Evolutionary conservation across 306 rosid species (phyloP).

Genomic region (Benincasa hispida): DNA sequence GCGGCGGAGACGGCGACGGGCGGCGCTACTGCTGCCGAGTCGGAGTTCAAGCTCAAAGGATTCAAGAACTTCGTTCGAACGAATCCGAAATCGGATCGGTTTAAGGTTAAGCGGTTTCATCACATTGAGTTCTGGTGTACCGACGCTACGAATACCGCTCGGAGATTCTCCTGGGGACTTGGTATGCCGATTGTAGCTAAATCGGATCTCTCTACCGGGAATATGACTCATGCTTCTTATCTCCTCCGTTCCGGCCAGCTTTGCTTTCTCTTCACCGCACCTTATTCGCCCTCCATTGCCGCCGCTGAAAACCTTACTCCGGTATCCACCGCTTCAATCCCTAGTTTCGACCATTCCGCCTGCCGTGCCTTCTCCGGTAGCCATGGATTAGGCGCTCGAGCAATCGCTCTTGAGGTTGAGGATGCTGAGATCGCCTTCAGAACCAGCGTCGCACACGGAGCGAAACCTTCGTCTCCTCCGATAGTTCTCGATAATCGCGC

Average conservation of each 20-base stretch:
- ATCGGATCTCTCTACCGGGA: slow-evolving; percentile 82
- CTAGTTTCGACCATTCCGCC: slow-evolving; percentile 38
- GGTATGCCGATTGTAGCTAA: slow-evolving; percentile 74
- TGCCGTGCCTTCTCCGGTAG: slow-evolving; percentile 38
- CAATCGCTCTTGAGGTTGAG: slow-evolving; percentile 59
- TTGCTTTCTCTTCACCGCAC: slow-evolving; percentile 77
- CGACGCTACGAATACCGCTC: slow-evolving; percentile 68
- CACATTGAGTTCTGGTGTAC: slow-evolving; percentile 81
- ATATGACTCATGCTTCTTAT: slow-evolving; percentile 66
- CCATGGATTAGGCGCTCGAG: slow-evolving; percentile 80
- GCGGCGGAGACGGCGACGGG: neutral
- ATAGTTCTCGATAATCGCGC: slow-evolving; percentile 29
- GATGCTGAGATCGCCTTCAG: slow-evolving; percentile 53
- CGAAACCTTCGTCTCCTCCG: slow-evolving; percentile 32
- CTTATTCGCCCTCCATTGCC: slow-evolving; percentile 55
- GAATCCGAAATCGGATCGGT: slow-evolving; percentile 70
- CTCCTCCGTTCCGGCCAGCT: slow-evolving; percentile 82
- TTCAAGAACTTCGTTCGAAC: slow-evolving; percentile 52
- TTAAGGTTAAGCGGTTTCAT: slow-evolving; percentile 58
- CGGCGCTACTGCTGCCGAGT: neutral
- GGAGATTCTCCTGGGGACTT: slow-evolving; percentile 72
- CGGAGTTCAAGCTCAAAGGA: slow-evolving; percentile 40
- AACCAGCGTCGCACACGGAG: slow-evolving; percentile 51
- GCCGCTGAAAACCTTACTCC: slow-evolving; percentile 1
- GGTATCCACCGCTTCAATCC: slow-evolving; percentile 38